Evolutionary conservation across 495 filamentous ascomycete species (phyloP).

Genomic region (Penicillium cinerascens): DNA sequence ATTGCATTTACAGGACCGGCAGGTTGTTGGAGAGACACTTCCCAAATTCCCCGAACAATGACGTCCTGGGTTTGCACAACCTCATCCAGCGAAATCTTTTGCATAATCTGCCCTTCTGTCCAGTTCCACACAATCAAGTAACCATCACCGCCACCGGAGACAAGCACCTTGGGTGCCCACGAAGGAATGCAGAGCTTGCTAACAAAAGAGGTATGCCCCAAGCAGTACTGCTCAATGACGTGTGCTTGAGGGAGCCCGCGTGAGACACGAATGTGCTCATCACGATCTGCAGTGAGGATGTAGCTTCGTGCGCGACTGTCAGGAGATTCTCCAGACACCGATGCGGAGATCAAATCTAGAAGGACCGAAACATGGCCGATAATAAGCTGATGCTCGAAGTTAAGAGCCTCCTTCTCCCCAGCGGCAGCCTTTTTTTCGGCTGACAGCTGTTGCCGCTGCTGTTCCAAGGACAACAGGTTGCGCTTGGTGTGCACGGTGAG

Average conservation of each 20-base stretch:
- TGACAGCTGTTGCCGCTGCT: slow-evolving; percentile 63
- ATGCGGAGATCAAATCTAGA: slow-evolving; percentile 62
- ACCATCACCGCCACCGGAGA: slow-evolving; percentile 86
- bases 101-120: slow-evolving; percentile 50
- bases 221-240: slow-evolving; percentile 82
- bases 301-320: slow-evolving; percentile 50
- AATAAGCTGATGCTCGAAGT: slow-evolving; percentile 69
- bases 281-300: slow-evolving; percentile 85
- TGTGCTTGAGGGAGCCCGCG: slow-evolving; percentile 78
- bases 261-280: slow-evolving; percentile 95
- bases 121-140: slow-evolving; percentile 81
- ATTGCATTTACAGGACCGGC: slow-evolving; percentile 32
- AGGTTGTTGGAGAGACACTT: slow-evolving; percentile 16
- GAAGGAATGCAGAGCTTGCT: slow-evolving; percentile 65
- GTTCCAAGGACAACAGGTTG: slow-evolving; percentile 70
- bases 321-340: slow-evolving; percentile 22
- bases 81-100: slow-evolving; percentile 40
- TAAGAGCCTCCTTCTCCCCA: slow-evolving; percentile 41
- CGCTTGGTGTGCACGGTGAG: slow-evolving; percentile 80
- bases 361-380: slow-evolving; percentile 95
- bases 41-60: slow-evolving; percentile 40
- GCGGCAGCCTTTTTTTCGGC: slow-evolving; percentile 36
- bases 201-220: slow-evolving; percentile 82
- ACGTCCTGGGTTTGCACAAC: slow-evolving; percentile 19
- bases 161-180: slow-evolving; percentile 52